These are phyloP conservation scores for Globisporangium recalcitrans DNA, from an alignment of 352 stramenopile species.

Conservation along the genomic window DNA sequence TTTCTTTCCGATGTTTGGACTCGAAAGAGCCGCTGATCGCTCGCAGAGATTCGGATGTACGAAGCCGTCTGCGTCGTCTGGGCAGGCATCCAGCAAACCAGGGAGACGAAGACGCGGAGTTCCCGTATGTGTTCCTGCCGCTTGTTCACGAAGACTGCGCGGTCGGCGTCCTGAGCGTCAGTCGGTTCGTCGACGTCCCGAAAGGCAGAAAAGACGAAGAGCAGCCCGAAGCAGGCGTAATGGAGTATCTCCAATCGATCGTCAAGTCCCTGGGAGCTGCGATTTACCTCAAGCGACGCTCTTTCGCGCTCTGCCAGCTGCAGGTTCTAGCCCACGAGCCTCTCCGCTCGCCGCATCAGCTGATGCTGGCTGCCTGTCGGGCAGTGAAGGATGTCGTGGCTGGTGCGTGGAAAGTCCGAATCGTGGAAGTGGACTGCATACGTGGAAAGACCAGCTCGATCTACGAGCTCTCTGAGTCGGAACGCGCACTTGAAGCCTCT, in stretches of 20 bases:
- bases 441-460: conserved; percentile 45
- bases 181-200: conserved; percentile 45
- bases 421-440: conserved; percentile 47
- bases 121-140: conserved; percentile 61
- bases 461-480: conserved; percentile 48
- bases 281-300: conserved; percentile 62
- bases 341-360: conserved; percentile 48
- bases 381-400: conserved; percentile 41
- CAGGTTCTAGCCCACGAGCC: conserved; percentile 31
- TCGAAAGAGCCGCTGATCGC: conserved; percentile 35
- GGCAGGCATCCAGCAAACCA: conserved; percentile 4
- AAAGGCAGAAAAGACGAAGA: conserved; percentile 53
- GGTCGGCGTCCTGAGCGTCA: conserved; percentile 59
- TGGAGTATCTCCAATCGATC: conserved; percentile 45
- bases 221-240: conserved; percentile 56
- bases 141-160: conserved; percentile 59
- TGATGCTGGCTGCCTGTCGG: conserved; percentile 38
- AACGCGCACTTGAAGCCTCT: conserved; percentile 18
- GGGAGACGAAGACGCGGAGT: conserved; percentile 10
- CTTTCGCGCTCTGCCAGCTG: conserved; percentile 43
- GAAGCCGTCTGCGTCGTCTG: conserved; percentile 27
- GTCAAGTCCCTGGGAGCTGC: conserved; percentile 35
- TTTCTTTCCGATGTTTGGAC: conserved; percentile 59
- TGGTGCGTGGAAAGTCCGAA: conserved; percentile 48
- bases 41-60: conserved; percentile 25